Evolutionary conservation across 306 rosid species (phyloP).

Genomic region (Ormosia semicastrata): DNA sequence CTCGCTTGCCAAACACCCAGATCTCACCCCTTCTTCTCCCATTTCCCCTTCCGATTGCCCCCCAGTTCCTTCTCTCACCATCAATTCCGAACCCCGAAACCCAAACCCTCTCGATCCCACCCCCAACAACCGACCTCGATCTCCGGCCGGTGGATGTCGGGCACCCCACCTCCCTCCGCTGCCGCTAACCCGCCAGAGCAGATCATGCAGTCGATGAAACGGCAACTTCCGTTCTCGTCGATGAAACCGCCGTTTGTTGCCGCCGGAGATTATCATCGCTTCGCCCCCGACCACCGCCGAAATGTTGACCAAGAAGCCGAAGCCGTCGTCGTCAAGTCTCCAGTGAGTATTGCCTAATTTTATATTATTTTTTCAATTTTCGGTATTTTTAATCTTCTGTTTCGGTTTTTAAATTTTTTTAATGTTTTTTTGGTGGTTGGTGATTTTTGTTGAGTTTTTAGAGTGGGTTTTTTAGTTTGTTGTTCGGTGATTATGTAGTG

Average conservation of each 20-base stretch:
- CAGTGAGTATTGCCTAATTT: slow-evolving; percentile 42
- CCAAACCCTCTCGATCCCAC: slow-evolving; percentile 2
- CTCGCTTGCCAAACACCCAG: slow-evolving; percentile 50
- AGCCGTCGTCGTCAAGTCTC: slow-evolving; percentile 61
- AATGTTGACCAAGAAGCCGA: slow-evolving; percentile 53
- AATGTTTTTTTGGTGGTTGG: not conserved
- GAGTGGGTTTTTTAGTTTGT: slow-evolving; percentile 18
- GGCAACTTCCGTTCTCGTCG: slow-evolving; percentile 73
- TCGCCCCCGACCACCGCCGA: slow-evolving; percentile 55
- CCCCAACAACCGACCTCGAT: slow-evolving; percentile 30
- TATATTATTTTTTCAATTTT: not conserved
- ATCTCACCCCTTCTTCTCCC: slow-evolving; percentile 40
- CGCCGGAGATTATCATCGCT: slow-evolving; percentile 80
- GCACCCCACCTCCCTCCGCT: slow-evolving; percentile 36
- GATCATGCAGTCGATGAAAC: slow-evolving; percentile 68
- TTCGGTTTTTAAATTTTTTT: not conserved
- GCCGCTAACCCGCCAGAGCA: slow-evolving; percentile 45
- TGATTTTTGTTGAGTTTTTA: not conserved
- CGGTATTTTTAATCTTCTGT: not conserved
- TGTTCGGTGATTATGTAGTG: slow-evolving; percentile 15
- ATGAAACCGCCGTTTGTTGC: slow-evolving; percentile 75
- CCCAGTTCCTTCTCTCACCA: not conserved
- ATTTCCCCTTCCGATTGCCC: not conserved
- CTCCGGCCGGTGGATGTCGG: slow-evolving; percentile 64
- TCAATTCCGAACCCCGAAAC: not conserved